These are phyloP conservation scores for Solanum hybrid DNA, from an alignment of 305 asterid genomes.

Conservation along the genomic window DNA sequence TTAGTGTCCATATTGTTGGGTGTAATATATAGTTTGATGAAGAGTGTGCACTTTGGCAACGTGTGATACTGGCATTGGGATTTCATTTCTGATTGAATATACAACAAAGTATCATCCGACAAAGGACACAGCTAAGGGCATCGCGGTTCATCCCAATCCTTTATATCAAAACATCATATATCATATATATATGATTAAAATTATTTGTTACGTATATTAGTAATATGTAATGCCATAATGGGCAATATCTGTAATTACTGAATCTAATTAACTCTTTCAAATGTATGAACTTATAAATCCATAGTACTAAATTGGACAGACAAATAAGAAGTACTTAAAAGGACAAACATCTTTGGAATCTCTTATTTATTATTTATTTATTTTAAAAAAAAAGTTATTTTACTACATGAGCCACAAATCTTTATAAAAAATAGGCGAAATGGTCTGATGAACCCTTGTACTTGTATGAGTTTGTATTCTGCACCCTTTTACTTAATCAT, in stretches of 20 bases:
- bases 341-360: background rate
- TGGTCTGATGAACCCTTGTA: no score
- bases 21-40: background rate
- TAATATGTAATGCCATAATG: no score
- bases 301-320: background rate
- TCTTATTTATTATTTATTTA: background rate
- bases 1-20: background rate
- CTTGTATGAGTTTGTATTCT: no score
- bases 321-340: background rate
- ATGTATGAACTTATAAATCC: background rate
- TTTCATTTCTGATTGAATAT: background rate
- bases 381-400: no score
- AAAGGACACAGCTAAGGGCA: background rate
- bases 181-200: no score
- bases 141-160: no score
- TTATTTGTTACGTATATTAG: no score
- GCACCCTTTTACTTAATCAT: no score
- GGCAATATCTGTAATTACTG: background rate
- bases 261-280: background rate
- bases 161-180: no score
- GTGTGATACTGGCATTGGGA: background rate
- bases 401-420: no score
- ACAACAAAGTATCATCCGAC: background rate
- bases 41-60: background rate
- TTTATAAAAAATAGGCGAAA: no score